Evolutionary conservation across 2,329 filamentous ascomycete genomes (phyloP), one percentile per base, ranked within the genome.

Genomic region (Pseudocercospora cruenta): DNA sequence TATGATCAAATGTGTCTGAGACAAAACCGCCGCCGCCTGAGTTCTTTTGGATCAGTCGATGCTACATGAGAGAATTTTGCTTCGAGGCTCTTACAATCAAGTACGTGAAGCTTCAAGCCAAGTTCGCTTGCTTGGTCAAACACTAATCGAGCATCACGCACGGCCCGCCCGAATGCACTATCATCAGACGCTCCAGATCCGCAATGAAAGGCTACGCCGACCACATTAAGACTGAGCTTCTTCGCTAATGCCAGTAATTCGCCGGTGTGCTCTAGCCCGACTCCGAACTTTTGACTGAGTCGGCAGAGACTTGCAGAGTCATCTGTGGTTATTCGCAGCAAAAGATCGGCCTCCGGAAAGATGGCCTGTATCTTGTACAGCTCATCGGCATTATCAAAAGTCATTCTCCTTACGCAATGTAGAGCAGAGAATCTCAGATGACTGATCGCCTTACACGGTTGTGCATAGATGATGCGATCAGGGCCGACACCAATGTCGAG

Each of bases 391-490:
- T 99, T 99, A 86, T 99, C 95, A 78, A 99, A 98, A 1, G 95
- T 99, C 94, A 99, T 98, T 85, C 97, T 92, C 83, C 91, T 94
- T 78, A 99, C 94, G 72, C 91, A 91, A 72, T 89, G 85, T 77
- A 88, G 86, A 76, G 91, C 89, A 70, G 96, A 95, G 77, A 93
- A 96, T 77, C 94, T 93, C 69, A 99, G 86, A 80, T 97, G 98
- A 57, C 94, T 97, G 83, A 95, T 96, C 75, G 95, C 98, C 89
- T 99, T 99, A 91, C 95, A 98, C 63, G 95, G 95, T 83, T 99
- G 95, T 59, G 95, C 95, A 78, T 98, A 99, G 82, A 99, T 97
- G 84, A 99, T 96, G 79, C 94, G 93, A 71, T 90, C 88, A 12
- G 95, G 92, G 77, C 92, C 90, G 72, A 96, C 86, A 73, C 93